phyloP scores from a whole-genome alignment of 129 eudicot genomes.

The Chrysanthemum lavandulifolium region DNA sequence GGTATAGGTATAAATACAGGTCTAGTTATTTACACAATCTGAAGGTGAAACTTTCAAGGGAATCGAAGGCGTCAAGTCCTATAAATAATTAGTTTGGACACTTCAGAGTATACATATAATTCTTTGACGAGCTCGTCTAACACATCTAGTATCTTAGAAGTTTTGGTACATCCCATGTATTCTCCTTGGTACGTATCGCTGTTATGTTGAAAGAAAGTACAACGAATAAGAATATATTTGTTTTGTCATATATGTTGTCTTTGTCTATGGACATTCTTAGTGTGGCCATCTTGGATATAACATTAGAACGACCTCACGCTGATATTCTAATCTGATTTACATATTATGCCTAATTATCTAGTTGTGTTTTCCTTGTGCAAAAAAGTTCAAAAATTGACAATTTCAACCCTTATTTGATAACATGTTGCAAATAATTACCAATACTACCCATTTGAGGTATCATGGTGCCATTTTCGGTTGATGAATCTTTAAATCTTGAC shows the following conservation, averaged over 20 bases:
- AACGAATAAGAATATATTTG: background rate
- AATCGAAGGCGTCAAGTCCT: background rate
- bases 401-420: too few relatives aligned
- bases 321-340: background rate
- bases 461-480: too few relatives aligned
- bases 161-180: slow-evolving; percentile 15
- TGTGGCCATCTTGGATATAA: background rate
- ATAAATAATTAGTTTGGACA: background rate
- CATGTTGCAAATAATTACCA: too few relatives aligned
- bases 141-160: background rate
- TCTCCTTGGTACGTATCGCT: background rate
- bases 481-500: too few relatives aligned
- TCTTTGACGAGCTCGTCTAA: background rate
- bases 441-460: too few relatives aligned
- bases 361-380: too few relatives aligned
- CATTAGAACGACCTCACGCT: too few relatives aligned
- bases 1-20: slow-evolving; percentile 21
- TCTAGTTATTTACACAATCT: background rate
- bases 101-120: background rate
- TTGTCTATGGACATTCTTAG: background rate
- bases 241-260: background rate
- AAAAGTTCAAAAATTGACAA: too few relatives aligned
- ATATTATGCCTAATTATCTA: background rate
- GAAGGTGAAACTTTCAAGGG: background rate
- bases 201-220: background rate